phyloP scores from a whole-genome alignment of 176 grass and related monocot genomes.

The Carex kokanica region DNA sequence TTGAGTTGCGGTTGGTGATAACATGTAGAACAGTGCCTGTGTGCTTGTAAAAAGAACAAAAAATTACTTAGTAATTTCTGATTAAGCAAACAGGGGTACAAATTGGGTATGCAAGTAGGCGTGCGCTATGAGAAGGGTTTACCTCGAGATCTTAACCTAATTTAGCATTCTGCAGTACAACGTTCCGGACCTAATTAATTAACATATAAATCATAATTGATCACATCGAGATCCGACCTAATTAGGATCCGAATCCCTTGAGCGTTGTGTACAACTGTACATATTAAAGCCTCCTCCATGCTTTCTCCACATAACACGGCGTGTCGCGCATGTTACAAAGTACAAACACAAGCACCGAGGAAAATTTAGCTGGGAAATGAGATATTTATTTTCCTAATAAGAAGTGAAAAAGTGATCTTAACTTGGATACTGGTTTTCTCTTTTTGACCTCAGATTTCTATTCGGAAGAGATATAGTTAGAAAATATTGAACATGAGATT shows the following conservation, averaged over 20 bases:
- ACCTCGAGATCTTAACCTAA: conserved; percentile 13
- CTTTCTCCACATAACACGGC: conserved; percentile 26
- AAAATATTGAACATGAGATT: too few relatives aligned
- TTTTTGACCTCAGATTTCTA: background rate
- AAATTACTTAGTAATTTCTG: too few relatives aligned
- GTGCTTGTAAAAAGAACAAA: too few relatives aligned
- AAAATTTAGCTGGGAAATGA: background rate
- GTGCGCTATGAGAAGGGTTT: background rate
- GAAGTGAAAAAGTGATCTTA: too few relatives aligned
- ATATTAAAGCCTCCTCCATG: background rate
- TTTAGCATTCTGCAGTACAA: background rate
- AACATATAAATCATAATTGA: background rate
- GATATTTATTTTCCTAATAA: background rate
- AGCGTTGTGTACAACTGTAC: conserved; percentile 4
- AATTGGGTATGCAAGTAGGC: too few relatives aligned
- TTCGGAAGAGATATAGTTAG: background rate
- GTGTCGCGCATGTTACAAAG: conserved; percentile 18
- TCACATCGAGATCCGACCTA: conserved; percentile 16
- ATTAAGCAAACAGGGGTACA: too few relatives aligned
- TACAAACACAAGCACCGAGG: conserved; percentile 15
- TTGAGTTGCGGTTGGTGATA: too few relatives aligned
- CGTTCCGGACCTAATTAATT: conserved; percentile 5
- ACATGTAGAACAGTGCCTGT: too few relatives aligned
- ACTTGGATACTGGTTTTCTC: background rate
- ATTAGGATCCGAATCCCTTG: conserved; percentile 19